Evolutionary conservation across 2,329 filamentous ascomycete genomes (phyloP).

Genomic region (Calonectria leucothoes): DNA sequence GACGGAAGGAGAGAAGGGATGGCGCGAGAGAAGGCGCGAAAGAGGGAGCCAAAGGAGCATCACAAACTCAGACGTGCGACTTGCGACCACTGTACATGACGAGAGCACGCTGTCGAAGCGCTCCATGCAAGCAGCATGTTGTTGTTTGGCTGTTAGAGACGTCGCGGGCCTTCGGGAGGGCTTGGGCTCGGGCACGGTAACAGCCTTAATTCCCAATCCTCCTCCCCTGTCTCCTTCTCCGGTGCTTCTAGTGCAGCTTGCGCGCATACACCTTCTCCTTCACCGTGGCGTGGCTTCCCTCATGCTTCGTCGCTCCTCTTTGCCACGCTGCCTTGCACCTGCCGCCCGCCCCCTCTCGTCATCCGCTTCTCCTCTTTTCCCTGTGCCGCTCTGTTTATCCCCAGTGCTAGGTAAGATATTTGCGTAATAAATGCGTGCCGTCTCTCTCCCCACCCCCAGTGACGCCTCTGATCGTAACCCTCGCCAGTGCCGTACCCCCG

Average conservation of each 20-base stretch:
- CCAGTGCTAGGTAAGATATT: neutral
- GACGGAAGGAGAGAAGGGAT: neutral
- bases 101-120: slow-evolving; percentile 2
- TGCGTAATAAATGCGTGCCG: neutral
- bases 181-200: slow-evolving; percentile 20
- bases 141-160: neutral
- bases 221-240: slow-evolving; percentile 21
- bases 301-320: slow-evolving; percentile 11
- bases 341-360: neutral
- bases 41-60: neutral
- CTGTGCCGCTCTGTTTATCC: neutral
- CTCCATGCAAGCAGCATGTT: slow-evolving; percentile 1
- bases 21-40: neutral
- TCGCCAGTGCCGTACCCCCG: slow-evolving; percentile 18
- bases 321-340: neutral
- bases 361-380: slow-evolving; percentile 9
- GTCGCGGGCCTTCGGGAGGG: slow-evolving; percentile 2
- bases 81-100: neutral
- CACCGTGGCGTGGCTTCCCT: slow-evolving; percentile 5
- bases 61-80: neutral
- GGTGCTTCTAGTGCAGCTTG: neutral
- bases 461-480: neutral
- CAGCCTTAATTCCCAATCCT: slow-evolving; percentile 35
- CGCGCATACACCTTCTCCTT: slow-evolving; percentile 5
- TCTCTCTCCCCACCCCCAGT: neutral